Percentiles rank a stretch among this genome's conserved stretches.
These are phyloP conservation scores for Diaporthe batatas DNA, from an alignment of 2,329 filamentous ascomycete species.

Conservation along the genomic window DNA sequence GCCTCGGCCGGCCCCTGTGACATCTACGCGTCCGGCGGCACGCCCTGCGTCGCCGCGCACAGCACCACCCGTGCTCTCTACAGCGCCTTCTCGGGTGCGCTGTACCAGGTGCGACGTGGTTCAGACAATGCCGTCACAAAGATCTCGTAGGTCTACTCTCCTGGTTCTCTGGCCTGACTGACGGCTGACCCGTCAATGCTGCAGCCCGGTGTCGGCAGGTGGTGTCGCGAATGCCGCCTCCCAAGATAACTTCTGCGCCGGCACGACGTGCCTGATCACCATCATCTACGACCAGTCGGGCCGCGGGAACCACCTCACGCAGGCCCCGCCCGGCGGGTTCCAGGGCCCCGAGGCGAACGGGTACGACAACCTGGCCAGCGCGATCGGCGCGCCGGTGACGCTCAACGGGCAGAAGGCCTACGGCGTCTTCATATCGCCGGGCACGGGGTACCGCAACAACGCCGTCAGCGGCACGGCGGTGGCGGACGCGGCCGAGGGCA, in stretches of 20 bases:
- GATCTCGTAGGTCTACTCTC: conserved; percentile 50
- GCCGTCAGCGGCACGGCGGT: conserved; percentile 63
- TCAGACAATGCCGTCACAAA: conserved; percentile 62
- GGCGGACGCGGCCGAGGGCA: conserved; percentile 68
- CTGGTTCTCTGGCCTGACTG: too few relatives aligned
- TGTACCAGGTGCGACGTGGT: conserved; percentile 72
- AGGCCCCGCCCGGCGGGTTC: conserved; percentile 70
- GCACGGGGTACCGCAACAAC: conserved; percentile 74
- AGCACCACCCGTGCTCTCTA: conserved; percentile 75
- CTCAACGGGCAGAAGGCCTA: conserved; percentile 73
- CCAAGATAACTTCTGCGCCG: conserved; percentile 72
- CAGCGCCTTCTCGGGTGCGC: conserved; percentile 62
- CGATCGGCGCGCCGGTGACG: conserved; percentile 71
- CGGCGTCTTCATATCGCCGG: conserved; percentile 72
- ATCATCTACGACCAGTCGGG: conserved; percentile 77
- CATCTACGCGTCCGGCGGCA: conserved; percentile 69
- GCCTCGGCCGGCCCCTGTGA: conserved; percentile 71
- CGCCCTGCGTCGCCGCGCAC: conserved; percentile 75
- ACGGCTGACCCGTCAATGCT: too few relatives aligned
- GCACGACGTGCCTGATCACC: conserved; percentile 73
- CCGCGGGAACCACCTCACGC: conserved; percentile 71
- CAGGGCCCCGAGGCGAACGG: conserved; percentile 68
- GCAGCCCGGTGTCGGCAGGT: conserved; percentile 64
- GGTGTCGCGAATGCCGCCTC: conserved; percentile 72
- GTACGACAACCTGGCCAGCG: conserved; percentile 71